phyloP scores from a whole-genome alignment of 2,329 filamentous ascomycete species.

The Paradendryphiella salina region DNA sequence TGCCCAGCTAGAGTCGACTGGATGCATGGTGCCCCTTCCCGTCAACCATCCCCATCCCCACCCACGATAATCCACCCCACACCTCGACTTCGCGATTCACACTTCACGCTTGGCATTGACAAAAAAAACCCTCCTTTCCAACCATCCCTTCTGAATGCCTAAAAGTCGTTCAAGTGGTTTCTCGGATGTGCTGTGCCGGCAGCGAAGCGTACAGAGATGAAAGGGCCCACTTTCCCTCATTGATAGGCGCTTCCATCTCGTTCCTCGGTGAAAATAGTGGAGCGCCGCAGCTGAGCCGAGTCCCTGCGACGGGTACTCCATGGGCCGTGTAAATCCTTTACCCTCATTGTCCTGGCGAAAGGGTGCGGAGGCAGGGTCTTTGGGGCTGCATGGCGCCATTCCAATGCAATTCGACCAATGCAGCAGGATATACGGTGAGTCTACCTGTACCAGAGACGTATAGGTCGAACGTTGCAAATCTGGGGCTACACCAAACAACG shows the following conservation, averaged over 20 bases:
- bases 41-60: not conserved
- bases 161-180: not conserved
- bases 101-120: not conserved
- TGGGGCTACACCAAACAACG: conserved; percentile 4
- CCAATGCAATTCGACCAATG: not conserved
- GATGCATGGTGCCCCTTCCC: conserved; percentile 1
- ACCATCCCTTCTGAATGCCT: not conserved
- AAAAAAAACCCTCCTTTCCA: not conserved
- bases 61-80: not conserved
- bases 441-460: not conserved
- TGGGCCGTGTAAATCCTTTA: conserved; percentile 10
- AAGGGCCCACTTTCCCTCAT: conserved; percentile 13
- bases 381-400: conserved; percentile 5
- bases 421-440: conserved; percentile 5
- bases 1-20: no score
- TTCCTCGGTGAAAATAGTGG: conserved; percentile 23
- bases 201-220: conserved; percentile 8
- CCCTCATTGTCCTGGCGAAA: not conserved
- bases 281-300: conserved; percentile 19
- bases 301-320: conserved; percentile 14
- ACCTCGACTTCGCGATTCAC: not conserved
- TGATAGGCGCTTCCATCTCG: conserved; percentile 5
- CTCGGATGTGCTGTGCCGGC: conserved; percentile 10
- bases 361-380: conserved; percentile 1
- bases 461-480: not conserved